Conservation (phyloP, 2,329 filamentous ascomycete genomes). For the Pseudogymnoascus sp. region DNA sequence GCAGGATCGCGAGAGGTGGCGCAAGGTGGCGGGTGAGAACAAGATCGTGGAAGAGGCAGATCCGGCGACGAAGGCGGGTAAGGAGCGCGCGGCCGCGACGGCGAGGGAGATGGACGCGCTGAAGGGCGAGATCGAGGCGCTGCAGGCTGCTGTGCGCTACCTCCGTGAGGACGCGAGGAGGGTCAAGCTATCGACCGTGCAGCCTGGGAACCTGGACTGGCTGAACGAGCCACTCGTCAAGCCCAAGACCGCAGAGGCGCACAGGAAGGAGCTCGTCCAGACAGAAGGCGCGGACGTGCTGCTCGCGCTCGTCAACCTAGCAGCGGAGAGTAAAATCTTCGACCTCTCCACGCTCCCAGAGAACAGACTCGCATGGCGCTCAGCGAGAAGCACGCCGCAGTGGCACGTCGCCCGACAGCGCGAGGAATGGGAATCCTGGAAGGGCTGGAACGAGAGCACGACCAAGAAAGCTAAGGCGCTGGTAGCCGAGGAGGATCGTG, state of each 20-base stretch:
- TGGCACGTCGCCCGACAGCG: constrained; percentile 60
- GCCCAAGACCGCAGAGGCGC: constrained; percentile 37
- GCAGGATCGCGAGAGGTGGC: constrained; percentile 62
- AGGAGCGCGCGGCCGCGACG: constrained; percentile 62
- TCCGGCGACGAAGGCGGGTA: constrained; percentile 48
- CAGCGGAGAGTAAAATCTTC: constrained; percentile 48
- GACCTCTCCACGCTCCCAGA: constrained; percentile 51
- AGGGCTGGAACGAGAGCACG: constrained; percentile 50
- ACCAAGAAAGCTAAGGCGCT: constrained; percentile 46
- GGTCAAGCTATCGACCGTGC: constrained; percentile 43
- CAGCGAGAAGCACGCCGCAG: constrained; percentile 55
- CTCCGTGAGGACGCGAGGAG: constrained; percentile 61
- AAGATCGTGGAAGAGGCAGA: constrained; percentile 45
- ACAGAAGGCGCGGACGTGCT: constrained; percentile 60
- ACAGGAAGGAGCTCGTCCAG: constrained; percentile 45
- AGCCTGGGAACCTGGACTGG: constrained; percentile 55
- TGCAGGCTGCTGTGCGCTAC: constrained; percentile 61
- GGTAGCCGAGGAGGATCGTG: constrained; percentile 18
- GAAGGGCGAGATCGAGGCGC: constrained; percentile 58
- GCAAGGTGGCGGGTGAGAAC: constrained; percentile 60
- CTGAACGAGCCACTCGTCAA: constrained; percentile 54
- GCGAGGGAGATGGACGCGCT: constrained; percentile 68
- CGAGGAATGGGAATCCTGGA: constrained; percentile 60
- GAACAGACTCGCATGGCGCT: constrained; percentile 61
- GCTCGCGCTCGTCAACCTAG: constrained; percentile 57